Evolutionary conservation across 345 rosid species (phyloP).

Genomic region (Moricandia moricandioides): DNA sequence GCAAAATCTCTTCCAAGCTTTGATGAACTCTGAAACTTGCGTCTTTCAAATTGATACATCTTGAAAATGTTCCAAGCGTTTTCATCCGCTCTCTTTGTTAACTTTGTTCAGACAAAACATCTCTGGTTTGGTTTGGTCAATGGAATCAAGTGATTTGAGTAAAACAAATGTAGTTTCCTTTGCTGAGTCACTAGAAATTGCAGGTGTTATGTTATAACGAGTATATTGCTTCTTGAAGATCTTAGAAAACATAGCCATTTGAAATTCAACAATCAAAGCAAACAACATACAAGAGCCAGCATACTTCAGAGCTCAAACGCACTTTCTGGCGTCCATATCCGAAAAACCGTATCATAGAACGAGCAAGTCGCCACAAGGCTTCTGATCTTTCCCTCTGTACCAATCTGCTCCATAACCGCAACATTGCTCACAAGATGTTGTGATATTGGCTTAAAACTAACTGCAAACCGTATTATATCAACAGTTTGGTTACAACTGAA

Average conservation of each 20-base stretch:
- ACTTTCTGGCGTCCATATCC: conserved; percentile 57
- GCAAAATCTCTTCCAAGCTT: conserved; percentile 43
- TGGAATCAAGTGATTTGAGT: no score
- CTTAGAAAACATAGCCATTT: not conserved
- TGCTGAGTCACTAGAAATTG: no score
- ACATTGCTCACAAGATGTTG: conserved; percentile 2
- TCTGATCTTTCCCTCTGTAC: conserved; percentile 50
- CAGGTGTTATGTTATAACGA: not conserved
- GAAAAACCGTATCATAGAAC: conserved; percentile 69
- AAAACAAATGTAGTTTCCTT: no score
- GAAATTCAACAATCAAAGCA: not conserved
- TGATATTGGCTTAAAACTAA: not conserved
- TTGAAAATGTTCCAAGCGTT: no score
- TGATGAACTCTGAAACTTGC: conserved; percentile 3
- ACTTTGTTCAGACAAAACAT: not conserved
- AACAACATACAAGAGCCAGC: not conserved
- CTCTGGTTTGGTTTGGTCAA: no score
- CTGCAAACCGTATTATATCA: not conserved
- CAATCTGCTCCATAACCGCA: conserved; percentile 89
- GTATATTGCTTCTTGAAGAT: not conserved
- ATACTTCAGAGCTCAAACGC: not conserved
- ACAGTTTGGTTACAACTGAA: conserved; percentile 88
- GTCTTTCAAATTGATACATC: not conserved
- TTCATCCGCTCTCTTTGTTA: not conserved
- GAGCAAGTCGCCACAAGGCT: conserved; percentile 77